Base-by-base conservation (phyloP, 306 rosid genomes). In the Astragalus glycyphyllos region DNA sequence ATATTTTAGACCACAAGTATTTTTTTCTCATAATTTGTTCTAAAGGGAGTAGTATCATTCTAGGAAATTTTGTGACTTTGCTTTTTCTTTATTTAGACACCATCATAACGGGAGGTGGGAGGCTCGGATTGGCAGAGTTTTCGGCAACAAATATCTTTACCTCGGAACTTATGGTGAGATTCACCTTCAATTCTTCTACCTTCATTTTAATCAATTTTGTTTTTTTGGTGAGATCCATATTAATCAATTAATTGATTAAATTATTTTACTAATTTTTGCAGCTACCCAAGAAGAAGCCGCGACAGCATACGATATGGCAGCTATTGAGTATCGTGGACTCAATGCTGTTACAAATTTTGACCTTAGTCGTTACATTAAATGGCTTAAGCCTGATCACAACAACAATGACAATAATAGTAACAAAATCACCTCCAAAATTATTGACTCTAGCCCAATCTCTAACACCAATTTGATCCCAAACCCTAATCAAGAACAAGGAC, bases 241-340 rank as follows among this genome's bases (percentile, higher is more conserved):
- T 13, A 34, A 46, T 46, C 5, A 34, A 69, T 40, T 10, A 26
- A 69, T 40, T 51, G 5, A 35, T 26, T 26, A 26, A 16, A 44
- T 63, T 2, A 12, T 57, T 4, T 10, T 53, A 9, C 4, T 41
- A 55, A 37, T 53, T 73, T 35, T 40, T 32, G 12, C 87, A 93
- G 98, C 97, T 40, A 90, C 98, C 6, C 98, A 93, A 58, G 98
- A 93, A 81, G 98, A 93, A 83, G 97, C 98, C 34, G 98, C 98
- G 56, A 81, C 89, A 0, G 98, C 98, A 8, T 93, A 93, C 68
- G 98, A 93, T 79, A 81, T 87, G 88, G 98, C 98, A n/a, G 98
- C 98, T 0, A 90, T 93, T 40, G 97, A 93, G 77, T 87, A 93
- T 42, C 90, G 98, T 0, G 98, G 98, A 61, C 89, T 93, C 54